Evolutionary conservation across 768 basidiomycete species (phyloP).

Genomic region (Termitomyces bulborhizus): DNA sequence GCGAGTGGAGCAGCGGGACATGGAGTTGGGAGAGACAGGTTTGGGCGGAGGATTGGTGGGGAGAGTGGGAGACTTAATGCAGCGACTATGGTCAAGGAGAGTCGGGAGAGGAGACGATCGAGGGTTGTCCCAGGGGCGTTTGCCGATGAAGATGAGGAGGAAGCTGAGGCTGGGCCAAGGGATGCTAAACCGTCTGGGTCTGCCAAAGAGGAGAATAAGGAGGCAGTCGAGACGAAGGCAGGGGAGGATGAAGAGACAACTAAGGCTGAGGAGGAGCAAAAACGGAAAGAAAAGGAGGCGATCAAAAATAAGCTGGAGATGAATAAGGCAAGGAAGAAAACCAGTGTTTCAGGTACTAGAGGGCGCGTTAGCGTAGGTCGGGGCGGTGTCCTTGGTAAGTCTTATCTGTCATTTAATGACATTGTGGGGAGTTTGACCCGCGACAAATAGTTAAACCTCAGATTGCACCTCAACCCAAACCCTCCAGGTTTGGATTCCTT

Average conservation of each 20-base stretch:
- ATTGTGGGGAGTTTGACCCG: neutral
- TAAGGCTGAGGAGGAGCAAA: slow-evolving; percentile 38
- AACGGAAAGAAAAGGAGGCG: slow-evolving; percentile 48
- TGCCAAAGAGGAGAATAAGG: slow-evolving; percentile 3
- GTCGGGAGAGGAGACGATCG: slow-evolving; percentile 27
- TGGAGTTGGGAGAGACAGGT: slow-evolving; percentile 18
- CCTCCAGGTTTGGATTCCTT: slow-evolving; percentile 65
- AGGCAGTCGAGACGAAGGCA: slow-evolving; percentile 22
- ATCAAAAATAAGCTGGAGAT: slow-evolving; percentile 60
- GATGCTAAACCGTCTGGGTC: slow-evolving; percentile 23
- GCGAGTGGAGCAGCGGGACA: slow-evolving; percentile 21
- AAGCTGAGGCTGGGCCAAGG: slow-evolving; percentile 32
- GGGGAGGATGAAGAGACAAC: slow-evolving; percentile 29
- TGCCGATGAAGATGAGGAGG: slow-evolving; percentile 37
- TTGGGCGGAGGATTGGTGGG: slow-evolving; percentile 17
- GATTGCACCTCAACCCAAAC: slow-evolving; percentile 24
- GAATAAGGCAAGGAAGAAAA: slow-evolving; percentile 63
- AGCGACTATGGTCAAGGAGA: slow-evolving; percentile 40
- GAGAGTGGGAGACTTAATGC: slow-evolving; percentile 22
- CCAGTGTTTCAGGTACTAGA: slow-evolving; percentile 43
- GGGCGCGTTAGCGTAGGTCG: slow-evolving; percentile 33
- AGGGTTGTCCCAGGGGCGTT: slow-evolving; percentile 53
- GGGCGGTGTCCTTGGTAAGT: slow-evolving; percentile 36
- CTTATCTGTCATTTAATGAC: neutral
- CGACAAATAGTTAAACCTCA: slow-evolving; percentile 29